These are phyloP conservation scores for Zoysia japonica DNA, from an alignment of 176 grass and related monocot species.

Conservation along the genomic window DNA sequence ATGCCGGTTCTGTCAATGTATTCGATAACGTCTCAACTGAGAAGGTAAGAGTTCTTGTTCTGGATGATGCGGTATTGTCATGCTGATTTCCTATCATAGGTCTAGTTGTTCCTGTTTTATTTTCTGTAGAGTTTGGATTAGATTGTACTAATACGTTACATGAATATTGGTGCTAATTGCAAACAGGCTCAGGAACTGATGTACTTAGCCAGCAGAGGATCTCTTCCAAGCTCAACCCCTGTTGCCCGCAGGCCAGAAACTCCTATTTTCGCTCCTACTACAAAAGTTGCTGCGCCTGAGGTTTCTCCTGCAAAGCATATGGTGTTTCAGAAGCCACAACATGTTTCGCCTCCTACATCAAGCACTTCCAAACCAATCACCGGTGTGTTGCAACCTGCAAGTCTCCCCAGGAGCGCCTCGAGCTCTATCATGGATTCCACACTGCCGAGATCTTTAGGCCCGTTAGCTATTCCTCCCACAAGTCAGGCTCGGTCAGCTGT, in stretches of 20 bases:
- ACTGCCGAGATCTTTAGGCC: slow-evolving; percentile 44
- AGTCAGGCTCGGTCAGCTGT: neutral
- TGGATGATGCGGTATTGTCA: neutral
- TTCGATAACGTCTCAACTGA: slow-evolving; percentile 74
- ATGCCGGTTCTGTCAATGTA: slow-evolving; percentile 75
- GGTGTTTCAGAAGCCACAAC: slow-evolving; percentile 35
- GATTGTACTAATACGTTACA: neutral
- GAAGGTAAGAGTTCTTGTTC: slow-evolving; percentile 50
- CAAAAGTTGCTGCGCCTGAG: slow-evolving; percentile 48
- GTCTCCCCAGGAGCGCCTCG: slow-evolving; percentile 48
- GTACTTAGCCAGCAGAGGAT: slow-evolving; percentile 74
- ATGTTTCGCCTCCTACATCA: slow-evolving; percentile 39
- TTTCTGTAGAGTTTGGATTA: no score
- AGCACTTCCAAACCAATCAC: slow-evolving; percentile 52
- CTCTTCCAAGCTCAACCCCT: slow-evolving; percentile 36
- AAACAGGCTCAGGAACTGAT: slow-evolving; percentile 84
- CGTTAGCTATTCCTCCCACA: slow-evolving; percentile 42
- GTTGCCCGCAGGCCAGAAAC: slow-evolving; percentile 40
- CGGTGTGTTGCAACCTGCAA: slow-evolving; percentile 44
- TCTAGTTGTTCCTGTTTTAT: neutral
- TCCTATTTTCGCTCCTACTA: slow-evolving; percentile 21
- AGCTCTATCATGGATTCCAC: slow-evolving; percentile 61
- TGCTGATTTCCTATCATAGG: neutral
- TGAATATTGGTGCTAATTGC: neutral
- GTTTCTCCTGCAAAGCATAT: slow-evolving; percentile 40